Conservation (phyloP, 2,329 filamentous ascomycete genomes). For the Dothistroma septosporum region DNA sequence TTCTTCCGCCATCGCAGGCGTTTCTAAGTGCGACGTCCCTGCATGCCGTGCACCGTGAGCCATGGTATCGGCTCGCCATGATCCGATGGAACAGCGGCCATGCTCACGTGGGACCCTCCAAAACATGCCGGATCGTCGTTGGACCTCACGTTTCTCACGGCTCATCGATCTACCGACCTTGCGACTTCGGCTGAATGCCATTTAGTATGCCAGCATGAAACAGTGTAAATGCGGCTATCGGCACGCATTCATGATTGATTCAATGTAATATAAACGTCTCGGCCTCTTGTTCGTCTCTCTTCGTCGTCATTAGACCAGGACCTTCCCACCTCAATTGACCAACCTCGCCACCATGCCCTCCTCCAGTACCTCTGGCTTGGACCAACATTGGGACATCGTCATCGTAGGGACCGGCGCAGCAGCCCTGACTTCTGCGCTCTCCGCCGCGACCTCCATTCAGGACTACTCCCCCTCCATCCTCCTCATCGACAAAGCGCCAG, state of each 20-base stretch:
- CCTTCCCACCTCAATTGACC: not conserved
- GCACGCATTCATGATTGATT: not conserved
- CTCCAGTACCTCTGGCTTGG: not conserved
- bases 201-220: not conserved
- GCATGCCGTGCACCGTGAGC: not conserved
- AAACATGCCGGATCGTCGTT: not conserved
- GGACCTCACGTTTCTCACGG: not conserved
- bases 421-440: conserved; percentile 57
- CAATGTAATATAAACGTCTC: not conserved
- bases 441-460: conserved; percentile 41
- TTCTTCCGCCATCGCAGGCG: not conserved
- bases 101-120: not conserved
- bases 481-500: conserved; percentile 58
- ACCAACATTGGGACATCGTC: conserved; percentile 40
- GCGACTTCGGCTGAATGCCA: conserved; percentile 2
- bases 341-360: not conserved
- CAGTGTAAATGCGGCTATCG: not conserved
- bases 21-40: not conserved
- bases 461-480: conserved; percentile 45
- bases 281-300: not conserved
- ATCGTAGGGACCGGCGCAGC: conserved; percentile 63
- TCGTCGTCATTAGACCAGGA: not conserved
- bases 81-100: conserved; percentile 5
- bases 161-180: not conserved
- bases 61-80: not conserved